These are phyloP conservation scores for Suhomyces maxii DNA, from an alignment of 1,139 yeast genomes.

Conservation along the genomic window DNA sequence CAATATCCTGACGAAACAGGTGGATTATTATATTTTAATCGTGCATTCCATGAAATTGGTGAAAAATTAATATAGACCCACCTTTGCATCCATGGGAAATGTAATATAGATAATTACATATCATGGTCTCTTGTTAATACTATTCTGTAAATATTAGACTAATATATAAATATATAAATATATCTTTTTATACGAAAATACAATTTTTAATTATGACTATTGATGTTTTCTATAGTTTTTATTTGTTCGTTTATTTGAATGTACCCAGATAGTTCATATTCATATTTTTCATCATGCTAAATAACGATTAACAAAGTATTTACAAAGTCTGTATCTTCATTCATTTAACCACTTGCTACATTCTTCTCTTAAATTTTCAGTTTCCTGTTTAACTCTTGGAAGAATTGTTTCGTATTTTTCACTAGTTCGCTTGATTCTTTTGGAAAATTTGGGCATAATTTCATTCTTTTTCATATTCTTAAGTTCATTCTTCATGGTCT, in stretches of 20 bases:
- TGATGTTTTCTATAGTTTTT: no score
- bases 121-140: background rate
- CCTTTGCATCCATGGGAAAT: background rate
- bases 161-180: no score
- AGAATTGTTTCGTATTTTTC: slow-evolving; percentile 42
- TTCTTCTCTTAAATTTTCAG: slow-evolving; percentile 13
- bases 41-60: slow-evolving; percentile 63
- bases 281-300: no score
- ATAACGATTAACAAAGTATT: no score
- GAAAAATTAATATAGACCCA: slow-evolving; percentile 20
- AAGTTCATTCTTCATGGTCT: slow-evolving; percentile 28
- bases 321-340: background rate
- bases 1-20: slow-evolving; percentile 39
- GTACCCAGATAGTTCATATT: no score
- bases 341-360: slow-evolving; percentile 9
- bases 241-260: no score
- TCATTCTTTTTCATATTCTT: slow-evolving; percentile 31
- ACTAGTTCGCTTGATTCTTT: slow-evolving; percentile 30
- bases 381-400: slow-evolving; percentile 30
- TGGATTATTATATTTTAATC: slow-evolving; percentile 64
- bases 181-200: no score
- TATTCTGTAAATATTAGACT: background rate
- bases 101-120: no score
- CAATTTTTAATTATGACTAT: no score
- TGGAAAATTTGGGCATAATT: slow-evolving; percentile 27